phyloP scores from a whole-genome alignment of 2,329 filamentous ascomycete genomes.

The Aspergillus hiratsukae region DNA sequence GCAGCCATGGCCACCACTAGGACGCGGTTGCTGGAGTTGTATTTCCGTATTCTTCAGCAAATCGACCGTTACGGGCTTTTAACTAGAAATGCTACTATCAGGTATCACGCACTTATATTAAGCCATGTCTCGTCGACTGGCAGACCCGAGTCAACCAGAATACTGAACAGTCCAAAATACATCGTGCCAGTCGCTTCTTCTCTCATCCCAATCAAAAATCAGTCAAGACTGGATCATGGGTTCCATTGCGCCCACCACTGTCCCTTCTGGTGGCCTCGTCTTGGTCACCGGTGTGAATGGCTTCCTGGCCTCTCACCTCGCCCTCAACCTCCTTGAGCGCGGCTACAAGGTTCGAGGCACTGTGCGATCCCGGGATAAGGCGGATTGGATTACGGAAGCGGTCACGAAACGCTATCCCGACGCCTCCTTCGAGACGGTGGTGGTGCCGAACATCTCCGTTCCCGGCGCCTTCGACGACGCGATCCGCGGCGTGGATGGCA shows the following conservation, averaged over 20 bases:
- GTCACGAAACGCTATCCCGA: neutral
- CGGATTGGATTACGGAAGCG: neutral
- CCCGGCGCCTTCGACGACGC: neutral
- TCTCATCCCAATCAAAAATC: neutral
- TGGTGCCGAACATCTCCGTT: neutral
- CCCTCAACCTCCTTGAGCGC: constrained; percentile 36
- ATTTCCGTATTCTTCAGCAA: neutral
- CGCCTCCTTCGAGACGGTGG: neutral
- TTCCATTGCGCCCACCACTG: neutral
- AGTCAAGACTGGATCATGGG: neutral
- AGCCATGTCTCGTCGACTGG: neutral
- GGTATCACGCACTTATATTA: neutral
- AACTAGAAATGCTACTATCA: neutral
- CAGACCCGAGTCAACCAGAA: neutral
- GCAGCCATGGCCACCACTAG: neutral
- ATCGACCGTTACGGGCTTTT: neutral
- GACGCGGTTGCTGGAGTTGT: neutral
- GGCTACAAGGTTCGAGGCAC: constrained; percentile 47
- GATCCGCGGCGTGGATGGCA: neutral
- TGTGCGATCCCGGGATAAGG: constrained; percentile 29
- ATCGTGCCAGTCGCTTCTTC: neutral
- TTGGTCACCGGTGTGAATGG: constrained; percentile 48
- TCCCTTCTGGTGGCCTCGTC: constrained; percentile 15
- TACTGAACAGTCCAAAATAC: neutral
- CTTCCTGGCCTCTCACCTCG: constrained; percentile 43